Percentiles rank a stretch among this genome's conserved stretches.
These are phyloP conservation scores for Jaapia argillacea DNA, from an alignment of 768 basidiomycete species.

Conservation along the genomic window DNA sequence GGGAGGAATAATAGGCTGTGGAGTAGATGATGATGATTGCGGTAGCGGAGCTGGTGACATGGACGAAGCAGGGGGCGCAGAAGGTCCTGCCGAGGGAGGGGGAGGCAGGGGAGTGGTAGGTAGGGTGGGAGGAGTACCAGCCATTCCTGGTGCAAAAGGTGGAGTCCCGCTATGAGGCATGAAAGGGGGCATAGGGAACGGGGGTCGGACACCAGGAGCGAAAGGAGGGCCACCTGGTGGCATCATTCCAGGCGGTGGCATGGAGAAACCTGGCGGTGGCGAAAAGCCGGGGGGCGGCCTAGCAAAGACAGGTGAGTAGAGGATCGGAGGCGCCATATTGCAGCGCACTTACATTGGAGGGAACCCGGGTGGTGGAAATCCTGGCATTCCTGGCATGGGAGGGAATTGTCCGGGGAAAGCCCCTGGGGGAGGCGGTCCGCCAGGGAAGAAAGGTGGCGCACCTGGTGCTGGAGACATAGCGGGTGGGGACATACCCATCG, in stretches of 20 bases:
- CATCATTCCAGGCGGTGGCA: slow-evolving; percentile 19
- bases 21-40: slow-evolving; percentile 7
- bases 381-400: slow-evolving; percentile 32
- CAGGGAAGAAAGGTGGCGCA: slow-evolving; percentile 22
- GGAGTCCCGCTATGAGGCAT: slow-evolving; percentile 18
- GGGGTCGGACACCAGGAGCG: slow-evolving; percentile 25
- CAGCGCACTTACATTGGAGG: slow-evolving; percentile 41
- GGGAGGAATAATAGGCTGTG: slow-evolving; percentile 12
- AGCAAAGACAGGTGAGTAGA: slow-evolving; percentile 7
- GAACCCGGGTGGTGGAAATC: slow-evolving; percentile 46
- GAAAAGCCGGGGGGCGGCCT: slow-evolving; percentile 35
- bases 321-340: slow-evolving; percentile 8
- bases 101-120: slow-evolving; percentile 18
- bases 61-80: slow-evolving; percentile 15
- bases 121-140: slow-evolving; percentile 18
- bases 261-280: slow-evolving; percentile 28
- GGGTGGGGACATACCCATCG: slow-evolving; percentile 23
- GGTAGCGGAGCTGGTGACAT: slow-evolving; percentile 16
- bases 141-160: slow-evolving; percentile 15
- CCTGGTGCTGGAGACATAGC: slow-evolving; percentile 32
- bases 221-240: slow-evolving; percentile 24
- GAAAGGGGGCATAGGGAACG: slow-evolving; percentile 26
- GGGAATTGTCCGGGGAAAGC: slow-evolving; percentile 20
- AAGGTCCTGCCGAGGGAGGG: slow-evolving; percentile 17
- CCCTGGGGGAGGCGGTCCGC: slow-evolving; percentile 9